Evolutionary conservation across 2,329 filamentous ascomycete species (phyloP), one percentile per base, ranked within the genome.

Genomic region (Aurifilum marmelostoma): DNA sequence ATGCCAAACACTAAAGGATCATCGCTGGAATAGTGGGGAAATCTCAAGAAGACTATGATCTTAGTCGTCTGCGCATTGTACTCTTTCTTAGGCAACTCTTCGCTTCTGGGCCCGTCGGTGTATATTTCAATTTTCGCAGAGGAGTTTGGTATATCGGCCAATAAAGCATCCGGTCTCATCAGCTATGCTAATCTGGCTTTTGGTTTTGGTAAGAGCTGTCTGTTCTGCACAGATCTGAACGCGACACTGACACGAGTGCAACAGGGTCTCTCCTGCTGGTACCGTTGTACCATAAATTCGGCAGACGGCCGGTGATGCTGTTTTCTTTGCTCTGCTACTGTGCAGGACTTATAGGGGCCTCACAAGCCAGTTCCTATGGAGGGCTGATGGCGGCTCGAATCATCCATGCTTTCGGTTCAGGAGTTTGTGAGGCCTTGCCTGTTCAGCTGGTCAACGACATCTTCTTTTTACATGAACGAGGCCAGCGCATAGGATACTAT

Each of bases 111-210:
- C 0, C 85, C 87, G 2, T 83, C 86, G 0, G 86, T 88, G 0
- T 89, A 89, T 76, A 85, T 89, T 70, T 79, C 78, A 7, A 81
- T 88, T 50, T 89, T 82, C 73, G 77, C 85, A 0, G 78, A 85
- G 66, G 77, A 84, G 58, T 89, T 89, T 74, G 75, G 76, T 3
- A 82, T 89, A 60, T 80, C 82, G 3, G 79, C 83, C 2, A 83
- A 82, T 8, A 81, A 77, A 12, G 86, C 87, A 0, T 87, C 86
- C 0, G 83, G 84, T 9, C 76, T 89, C 43, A 81, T 89, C 67
- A 88, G 85, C 14, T 89, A 89, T 74, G 83, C 87, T 0, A 89
- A 89, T 74, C 79, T 89, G 27, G 83, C 84, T 4, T 89, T 87
- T 76, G 87, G 87, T 0, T 87, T 88, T 69, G 85, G 84, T 77